Conservation (phyloP, 495 filamentous ascomycete species). For the Aspergillus incahuasiensis region DNA sequence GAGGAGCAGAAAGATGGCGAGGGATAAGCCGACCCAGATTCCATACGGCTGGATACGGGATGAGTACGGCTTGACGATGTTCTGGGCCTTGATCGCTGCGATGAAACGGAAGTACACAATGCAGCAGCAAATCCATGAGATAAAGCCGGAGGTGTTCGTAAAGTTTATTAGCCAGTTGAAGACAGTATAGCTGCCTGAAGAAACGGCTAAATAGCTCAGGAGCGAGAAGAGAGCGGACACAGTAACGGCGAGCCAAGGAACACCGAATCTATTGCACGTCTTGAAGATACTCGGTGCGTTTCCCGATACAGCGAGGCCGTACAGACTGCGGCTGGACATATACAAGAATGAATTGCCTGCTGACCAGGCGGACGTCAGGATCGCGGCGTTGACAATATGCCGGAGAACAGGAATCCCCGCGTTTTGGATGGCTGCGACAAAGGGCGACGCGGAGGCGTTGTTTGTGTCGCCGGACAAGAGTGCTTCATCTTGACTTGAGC, state of each 20-base stretch:
- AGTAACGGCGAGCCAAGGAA: slow-evolving; percentile 43
- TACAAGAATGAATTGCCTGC: slow-evolving; percentile 78
- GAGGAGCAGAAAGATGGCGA: slow-evolving; percentile 47
- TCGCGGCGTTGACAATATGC: slow-evolving; percentile 73
- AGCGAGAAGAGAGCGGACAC: slow-evolving; percentile 31
- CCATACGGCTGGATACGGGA: slow-evolving; percentile 51
- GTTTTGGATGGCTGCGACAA: slow-evolving; percentile 55
- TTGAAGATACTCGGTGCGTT: slow-evolving; percentile 47
- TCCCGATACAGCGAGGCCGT: slow-evolving; percentile 50
- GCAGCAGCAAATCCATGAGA: slow-evolving; percentile 57
- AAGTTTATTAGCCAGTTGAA: slow-evolving; percentile 58
- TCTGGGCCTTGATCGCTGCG: slow-evolving; percentile 47
- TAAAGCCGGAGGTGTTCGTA: slow-evolving; percentile 56
- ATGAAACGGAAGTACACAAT: slow-evolving; percentile 59
- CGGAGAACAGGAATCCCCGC: slow-evolving; percentile 63
- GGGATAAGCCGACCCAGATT: slow-evolving; percentile 44
- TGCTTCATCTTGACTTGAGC: slow-evolving; percentile 33
- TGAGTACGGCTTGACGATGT: slow-evolving; percentile 50
- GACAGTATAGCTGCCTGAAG: slow-evolving; percentile 30
- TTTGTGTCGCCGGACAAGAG: slow-evolving; percentile 26
- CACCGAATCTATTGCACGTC: slow-evolving; percentile 44
- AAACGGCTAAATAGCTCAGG: slow-evolving; percentile 35
- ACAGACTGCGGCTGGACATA: slow-evolving; percentile 66
- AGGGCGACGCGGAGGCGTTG: slow-evolving; percentile 51
- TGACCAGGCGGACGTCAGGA: slow-evolving; percentile 66